These are phyloP conservation scores for Hymenoscyphus fraxineus DNA, from an alignment of 2,329 filamentous ascomycete genomes.

Conservation along the genomic window DNA sequence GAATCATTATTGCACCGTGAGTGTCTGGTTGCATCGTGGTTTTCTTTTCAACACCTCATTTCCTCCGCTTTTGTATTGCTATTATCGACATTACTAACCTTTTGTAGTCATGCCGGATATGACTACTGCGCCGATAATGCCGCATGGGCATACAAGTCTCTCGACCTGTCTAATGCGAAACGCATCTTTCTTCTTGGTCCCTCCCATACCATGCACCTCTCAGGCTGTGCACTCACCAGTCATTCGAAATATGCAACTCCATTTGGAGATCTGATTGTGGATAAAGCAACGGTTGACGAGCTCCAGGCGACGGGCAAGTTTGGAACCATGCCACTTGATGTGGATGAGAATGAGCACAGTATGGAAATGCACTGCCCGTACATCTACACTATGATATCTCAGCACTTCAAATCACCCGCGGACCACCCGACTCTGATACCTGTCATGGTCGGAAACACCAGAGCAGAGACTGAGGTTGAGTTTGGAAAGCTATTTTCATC, in stretches of 20 bases:
- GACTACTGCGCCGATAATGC: constrained; percentile 86
- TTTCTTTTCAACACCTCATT: neutral
- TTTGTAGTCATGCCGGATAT: constrained; percentile 85
- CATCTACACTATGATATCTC: constrained; percentile 70
- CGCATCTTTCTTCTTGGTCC: constrained; percentile 90
- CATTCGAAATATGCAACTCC: constrained; percentile 72
- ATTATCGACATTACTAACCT: constrained; percentile 10
- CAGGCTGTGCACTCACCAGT: constrained; percentile 70
- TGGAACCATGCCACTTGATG: constrained; percentile 57
- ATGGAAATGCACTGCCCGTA: constrained; percentile 97
- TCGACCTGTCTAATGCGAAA: constrained; percentile 78
- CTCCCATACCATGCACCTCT: constrained; percentile 81
- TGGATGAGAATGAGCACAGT: constrained; percentile 84
- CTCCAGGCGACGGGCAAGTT: constrained; percentile 55
- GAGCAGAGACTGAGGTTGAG: constrained; percentile 58
- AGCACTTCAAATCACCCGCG: constrained; percentile 46
- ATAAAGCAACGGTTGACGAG: constrained; percentile 50
- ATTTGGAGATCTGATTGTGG: constrained; percentile 65
- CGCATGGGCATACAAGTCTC: constrained; percentile 88
- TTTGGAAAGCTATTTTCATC: constrained; percentile 71
- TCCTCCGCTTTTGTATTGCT: neutral
- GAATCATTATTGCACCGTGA: constrained; percentile 91
- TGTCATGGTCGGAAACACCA: constrained; percentile 78
- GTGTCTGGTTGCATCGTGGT: constrained; percentile 34
- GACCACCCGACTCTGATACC: constrained; percentile 75